Base-by-base conservation (phyloP, 1,139 yeast species). In the Lodderomyces margitis region DNA sequence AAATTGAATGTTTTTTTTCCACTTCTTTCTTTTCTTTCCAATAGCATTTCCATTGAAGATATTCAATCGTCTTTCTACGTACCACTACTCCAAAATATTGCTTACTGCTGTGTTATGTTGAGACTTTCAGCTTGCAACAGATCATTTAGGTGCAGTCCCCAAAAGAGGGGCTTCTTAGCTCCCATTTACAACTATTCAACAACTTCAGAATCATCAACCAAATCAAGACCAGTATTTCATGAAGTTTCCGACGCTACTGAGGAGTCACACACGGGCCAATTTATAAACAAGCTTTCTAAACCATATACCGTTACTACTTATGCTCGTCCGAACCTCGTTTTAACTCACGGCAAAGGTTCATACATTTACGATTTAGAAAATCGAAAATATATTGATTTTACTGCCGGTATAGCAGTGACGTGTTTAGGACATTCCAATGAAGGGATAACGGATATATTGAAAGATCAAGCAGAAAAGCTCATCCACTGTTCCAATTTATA, bases 361-460 rank as follows among this genome's bases (percentile, higher is more conserved):
- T 66, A 74, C 46, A 62, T 88, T 44, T 87, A 83, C 70, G 98
- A 92, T 58, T 66, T 85, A 41, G 91, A 86, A 56, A 76, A 86
- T 55, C 71, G 83, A 40, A 75, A 84, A 57, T 92, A 85, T 59
- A 75, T 92, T 41, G 98, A 92, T 60, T 91, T 92, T 64, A 83
- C 91, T 2, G 89, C 97, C 2, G 98, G 98, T 39, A 89, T 92
- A 52, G 98, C 98, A 1, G 98, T 92, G 12, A 91, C 96, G n/a
- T 83, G 87, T 1, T 70, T 92, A 49, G 98, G 98, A 3, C 98
- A 92, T 61, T 71, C 89, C 24, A 77, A 92, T 55, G 80, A 82
- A 4, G 83, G 80, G 48, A 74, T 92, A 32, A 75, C 95, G 4
- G 68, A 83, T 44, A 78, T 92, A 47, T 61, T 89, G 46, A 62